phyloP scores from a whole-genome alignment of 495 filamentous ascomycete genomes.

The Neurospora sp. region DNA sequence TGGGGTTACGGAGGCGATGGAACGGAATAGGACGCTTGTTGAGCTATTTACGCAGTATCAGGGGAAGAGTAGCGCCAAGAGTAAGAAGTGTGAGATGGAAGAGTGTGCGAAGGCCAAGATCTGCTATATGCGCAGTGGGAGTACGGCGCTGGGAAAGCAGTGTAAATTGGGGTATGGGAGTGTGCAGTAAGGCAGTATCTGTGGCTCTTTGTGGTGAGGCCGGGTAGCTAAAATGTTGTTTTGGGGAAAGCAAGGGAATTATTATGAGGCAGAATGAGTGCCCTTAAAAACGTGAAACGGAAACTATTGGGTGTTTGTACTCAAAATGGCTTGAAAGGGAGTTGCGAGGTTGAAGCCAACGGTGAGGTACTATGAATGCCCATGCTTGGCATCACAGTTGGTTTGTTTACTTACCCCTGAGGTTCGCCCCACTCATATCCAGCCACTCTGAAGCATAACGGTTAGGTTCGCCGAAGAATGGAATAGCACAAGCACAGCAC shows the following conservation, averaged over 20 bases:
- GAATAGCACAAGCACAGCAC: background rate
- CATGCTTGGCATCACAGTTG: background rate
- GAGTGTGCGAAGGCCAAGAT: slow-evolving; percentile 45
- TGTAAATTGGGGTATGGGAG: slow-evolving; percentile 42
- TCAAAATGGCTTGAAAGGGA: background rate
- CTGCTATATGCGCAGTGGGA: slow-evolving; percentile 51
- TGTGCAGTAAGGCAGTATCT: slow-evolving; percentile 6
- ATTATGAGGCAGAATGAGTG: background rate
- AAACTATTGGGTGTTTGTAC: background rate
- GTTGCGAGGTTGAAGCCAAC: background rate
- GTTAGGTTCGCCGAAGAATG: background rate
- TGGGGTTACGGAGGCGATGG: slow-evolving; percentile 50
- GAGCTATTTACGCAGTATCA: slow-evolving; percentile 43
- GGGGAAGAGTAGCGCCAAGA: slow-evolving; percentile 41
- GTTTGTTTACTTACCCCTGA: background rate
- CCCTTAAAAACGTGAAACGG: background rate
- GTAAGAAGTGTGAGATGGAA: slow-evolving; percentile 39
- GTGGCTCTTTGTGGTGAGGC: background rate
- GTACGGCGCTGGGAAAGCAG: slow-evolving; percentile 36
- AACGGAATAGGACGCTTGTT: slow-evolving; percentile 36
- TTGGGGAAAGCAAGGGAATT: background rate
- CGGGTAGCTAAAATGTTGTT: background rate
- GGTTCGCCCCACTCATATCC: background rate
- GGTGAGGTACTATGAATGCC: background rate
- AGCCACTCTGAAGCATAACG: background rate